phyloP scores from a whole-genome alignment of 1,139 yeast genomes.

The Pichia sp. region DNA sequence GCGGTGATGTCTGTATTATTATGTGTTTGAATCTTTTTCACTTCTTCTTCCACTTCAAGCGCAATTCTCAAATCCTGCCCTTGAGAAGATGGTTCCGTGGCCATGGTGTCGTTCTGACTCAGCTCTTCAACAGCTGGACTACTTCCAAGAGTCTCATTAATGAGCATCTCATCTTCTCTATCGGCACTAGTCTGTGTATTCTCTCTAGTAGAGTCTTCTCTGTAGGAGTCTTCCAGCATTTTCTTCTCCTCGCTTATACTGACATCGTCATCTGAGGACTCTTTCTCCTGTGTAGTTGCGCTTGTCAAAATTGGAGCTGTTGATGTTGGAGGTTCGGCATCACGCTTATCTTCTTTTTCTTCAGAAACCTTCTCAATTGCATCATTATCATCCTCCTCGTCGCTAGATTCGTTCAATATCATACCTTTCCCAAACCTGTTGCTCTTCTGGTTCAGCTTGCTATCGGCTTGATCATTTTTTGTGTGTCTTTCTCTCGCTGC shows the following conservation, averaged over 20 bases:
- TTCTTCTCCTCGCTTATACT: not conserved
- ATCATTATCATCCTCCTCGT: not conserved
- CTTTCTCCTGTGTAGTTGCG: not conserved
- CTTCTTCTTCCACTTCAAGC: constrained; percentile 4
- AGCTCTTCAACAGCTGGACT: not conserved
- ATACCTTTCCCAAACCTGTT: not conserved
- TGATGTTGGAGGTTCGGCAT: not conserved
- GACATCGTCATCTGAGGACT: constrained; percentile 1
- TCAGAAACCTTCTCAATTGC: no score
- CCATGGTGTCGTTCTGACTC: no score
- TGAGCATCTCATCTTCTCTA: constrained; percentile 2
- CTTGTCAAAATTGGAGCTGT: not conserved
- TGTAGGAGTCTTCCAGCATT: not conserved
- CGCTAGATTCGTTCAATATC: not conserved
- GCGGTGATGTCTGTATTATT: not conserved
- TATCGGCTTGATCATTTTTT: no score
- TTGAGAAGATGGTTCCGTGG: no score
- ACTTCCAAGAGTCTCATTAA: constrained; percentile 1
- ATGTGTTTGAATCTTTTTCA: constrained; percentile 1
- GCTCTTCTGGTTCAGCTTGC: no score
- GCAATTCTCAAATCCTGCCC: no score
- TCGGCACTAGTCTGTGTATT: not conserved
- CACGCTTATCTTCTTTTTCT: not conserved
- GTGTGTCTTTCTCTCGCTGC: no score
- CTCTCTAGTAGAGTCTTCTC: not conserved